Percentiles rank a stretch among this genome's conserved stretches.
These are phyloP conservation scores for Blastobotrys buckinghamii DNA, from an alignment of 1,139 yeast genomes.

Conservation along the genomic window DNA sequence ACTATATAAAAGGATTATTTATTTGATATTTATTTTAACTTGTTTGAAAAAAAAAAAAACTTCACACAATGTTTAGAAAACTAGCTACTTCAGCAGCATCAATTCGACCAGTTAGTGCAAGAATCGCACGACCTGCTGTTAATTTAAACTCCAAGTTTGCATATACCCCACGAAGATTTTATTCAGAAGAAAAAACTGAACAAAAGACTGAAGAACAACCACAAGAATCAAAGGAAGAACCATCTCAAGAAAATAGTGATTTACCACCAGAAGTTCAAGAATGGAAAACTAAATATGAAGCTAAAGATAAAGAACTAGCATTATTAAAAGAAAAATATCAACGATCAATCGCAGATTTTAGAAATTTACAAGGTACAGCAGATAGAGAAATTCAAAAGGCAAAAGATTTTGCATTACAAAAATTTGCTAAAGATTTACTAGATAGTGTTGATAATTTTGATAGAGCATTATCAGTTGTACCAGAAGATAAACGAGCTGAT, in stretches of 20 bases:
- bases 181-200: slow-evolving; percentile 7
- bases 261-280: slow-evolving; percentile 1
- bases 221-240: slow-evolving; percentile 7
- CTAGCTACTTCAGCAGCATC: slow-evolving; percentile 3
- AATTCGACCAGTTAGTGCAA: slow-evolving; percentile 6
- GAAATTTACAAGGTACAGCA: slow-evolving; percentile 87
- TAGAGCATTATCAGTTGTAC: slow-evolving; percentile 74
- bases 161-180: slow-evolving; percentile 6
- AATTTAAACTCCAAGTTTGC: neutral
- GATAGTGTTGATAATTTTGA: slow-evolving; percentile 90
- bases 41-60: too few species aligned
- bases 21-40: too few species aligned
- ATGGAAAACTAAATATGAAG: slow-evolving; percentile 45
- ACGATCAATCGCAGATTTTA: slow-evolving; percentile 86
- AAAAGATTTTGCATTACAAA: slow-evolving; percentile 85
- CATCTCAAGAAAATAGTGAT: neutral
- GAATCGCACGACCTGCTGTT: slow-evolving; percentile 2
- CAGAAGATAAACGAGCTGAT: slow-evolving; percentile 44
- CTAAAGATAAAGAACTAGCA: slow-evolving; percentile 75
- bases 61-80: slow-evolving; percentile 7
- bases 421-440: slow-evolving; percentile 84
- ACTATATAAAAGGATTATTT: too few species aligned
- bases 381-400: slow-evolving; percentile 84
- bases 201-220: slow-evolving; percentile 23
- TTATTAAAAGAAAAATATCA: slow-evolving; percentile 78